Evolutionary conservation across 371 early-diverging fungal species (phyloP).

Genomic region (Entomophthora muscae): DNA sequence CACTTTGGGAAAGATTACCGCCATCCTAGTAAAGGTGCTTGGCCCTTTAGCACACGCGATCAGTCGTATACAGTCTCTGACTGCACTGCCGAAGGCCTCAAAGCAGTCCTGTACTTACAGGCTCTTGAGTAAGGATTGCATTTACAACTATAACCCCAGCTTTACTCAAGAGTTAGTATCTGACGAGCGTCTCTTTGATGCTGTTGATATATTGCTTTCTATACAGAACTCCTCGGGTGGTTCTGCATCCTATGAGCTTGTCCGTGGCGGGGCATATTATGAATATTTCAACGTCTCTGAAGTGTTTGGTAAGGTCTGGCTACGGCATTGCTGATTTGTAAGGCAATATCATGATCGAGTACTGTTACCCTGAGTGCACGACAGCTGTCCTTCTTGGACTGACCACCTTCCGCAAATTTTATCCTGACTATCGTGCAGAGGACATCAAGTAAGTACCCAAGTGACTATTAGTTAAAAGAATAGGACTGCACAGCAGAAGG

Average conservation of each 20-base stretch:
- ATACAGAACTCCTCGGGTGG: conserved; percentile 89
- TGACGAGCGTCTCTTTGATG: conserved; percentile 52
- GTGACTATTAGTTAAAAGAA: not conserved
- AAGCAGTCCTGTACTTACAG: conserved; percentile 62
- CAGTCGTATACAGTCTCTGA: conserved; percentile 93
- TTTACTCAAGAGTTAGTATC: conserved; percentile 23
- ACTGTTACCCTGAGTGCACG: conserved; percentile 92
- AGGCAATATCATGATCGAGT: conserved; percentile 92
- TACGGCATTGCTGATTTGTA: conserved; percentile 13
- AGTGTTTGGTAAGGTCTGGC: conserved; percentile 52
- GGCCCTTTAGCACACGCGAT: conserved; percentile 90
- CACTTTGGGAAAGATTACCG: conserved; percentile 53
- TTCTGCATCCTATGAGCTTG: conserved; percentile 76
- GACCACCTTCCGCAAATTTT: conserved; percentile 47
- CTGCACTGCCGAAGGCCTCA: conserved; percentile 90
- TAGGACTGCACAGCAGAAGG: conserved; percentile 24
- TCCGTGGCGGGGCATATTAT: conserved; percentile 57
- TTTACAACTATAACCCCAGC: conserved; percentile 6
- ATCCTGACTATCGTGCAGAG: conserved; percentile 59
- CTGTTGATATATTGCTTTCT: conserved; percentile 73
- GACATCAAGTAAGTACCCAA: conserved; percentile 47
- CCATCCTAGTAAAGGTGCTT: conserved; percentile 74
- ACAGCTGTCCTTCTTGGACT: conserved; percentile 80
- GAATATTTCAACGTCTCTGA: conserved; percentile 88
- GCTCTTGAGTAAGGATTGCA: conserved; percentile 21